phyloP scores from a whole-genome alignment of 352 stramenopile species.

The Globisporangium splendens region DNA sequence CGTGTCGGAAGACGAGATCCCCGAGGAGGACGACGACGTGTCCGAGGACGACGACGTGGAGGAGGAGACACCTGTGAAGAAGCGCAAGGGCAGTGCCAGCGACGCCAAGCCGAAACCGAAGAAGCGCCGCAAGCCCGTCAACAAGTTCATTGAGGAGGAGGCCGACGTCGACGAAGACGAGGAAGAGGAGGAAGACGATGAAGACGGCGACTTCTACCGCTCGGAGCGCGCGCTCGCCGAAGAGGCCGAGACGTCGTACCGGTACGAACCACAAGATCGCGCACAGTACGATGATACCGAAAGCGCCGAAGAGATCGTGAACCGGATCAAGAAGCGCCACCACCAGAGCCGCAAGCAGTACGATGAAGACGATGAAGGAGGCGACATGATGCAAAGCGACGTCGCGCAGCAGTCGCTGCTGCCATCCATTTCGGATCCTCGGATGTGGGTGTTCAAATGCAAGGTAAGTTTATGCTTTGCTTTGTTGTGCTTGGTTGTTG shows the following conservation, averaged over 20 bases:
- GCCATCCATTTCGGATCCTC: constrained; percentile 85
- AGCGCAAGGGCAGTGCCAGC: constrained; percentile 50
- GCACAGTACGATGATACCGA: constrained; percentile 75
- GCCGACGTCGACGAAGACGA: constrained; percentile 87
- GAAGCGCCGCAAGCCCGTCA: constrained; percentile 80
- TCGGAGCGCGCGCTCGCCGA: constrained; percentile 77
- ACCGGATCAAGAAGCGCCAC: constrained; percentile 86
- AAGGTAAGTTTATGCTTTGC: constrained; percentile 36
- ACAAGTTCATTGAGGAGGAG: constrained; percentile 90
- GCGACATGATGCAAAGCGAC: constrained; percentile 80
- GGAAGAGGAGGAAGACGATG: constrained; percentile 83
- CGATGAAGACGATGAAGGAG: constrained; percentile 80
- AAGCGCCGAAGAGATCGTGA: constrained; percentile 82
- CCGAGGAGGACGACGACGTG: constrained; percentile 56
- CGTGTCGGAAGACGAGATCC: constrained; percentile 71
- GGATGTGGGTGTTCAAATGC: constrained; percentile 91
- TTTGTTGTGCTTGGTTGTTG: background rate
- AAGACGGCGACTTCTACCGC: constrained; percentile 71
- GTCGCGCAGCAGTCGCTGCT: constrained; percentile 86
- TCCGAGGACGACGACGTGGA: constrained; percentile 29
- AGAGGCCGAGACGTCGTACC: constrained; percentile 65
- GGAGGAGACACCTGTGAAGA: constrained; percentile 58
- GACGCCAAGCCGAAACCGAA: constrained; percentile 75
- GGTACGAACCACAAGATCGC: constrained; percentile 76
- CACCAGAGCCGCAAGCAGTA: constrained; percentile 83